Evolutionary conservation across 169 alveolate genomes (phyloP), one percentile per base, ranked within the genome.

Genomic region (Miamiensis avidus): DNA sequence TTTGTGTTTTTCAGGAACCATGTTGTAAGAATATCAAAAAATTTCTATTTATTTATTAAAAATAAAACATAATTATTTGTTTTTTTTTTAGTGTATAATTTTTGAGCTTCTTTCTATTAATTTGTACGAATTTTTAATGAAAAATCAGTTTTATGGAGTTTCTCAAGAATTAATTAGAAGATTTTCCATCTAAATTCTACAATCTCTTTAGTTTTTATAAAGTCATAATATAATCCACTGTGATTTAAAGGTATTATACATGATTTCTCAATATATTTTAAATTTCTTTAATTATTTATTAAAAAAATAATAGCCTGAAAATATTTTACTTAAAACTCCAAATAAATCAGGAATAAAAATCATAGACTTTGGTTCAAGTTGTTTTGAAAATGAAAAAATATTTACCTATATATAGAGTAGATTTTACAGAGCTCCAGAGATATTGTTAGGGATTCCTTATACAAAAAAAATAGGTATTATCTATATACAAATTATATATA

Each of bases 321-420:
- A 96, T 90, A 94, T 96, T 30, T 83, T 96, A 31, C 65, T 94
- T 29, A 94, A 90, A 34, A 78, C 87, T 28, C 89, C 93, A n/a
- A 93, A 91, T 69, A 91, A 92, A 83, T 87, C 94, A 49, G 95
- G 96, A 33, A 85, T 96, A 1, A 93, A 96, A 88, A 84, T 96
- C 75, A 94, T 94, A 34, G 98, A 96, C 82, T 96, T 94, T 87
- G 98, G 98, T 26, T 88, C 95, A 75, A 86, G 94, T 78, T 96
- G 98, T 81, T 94, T 91, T 82, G 91, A 89, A 77, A 91, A 94
- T 77, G 93, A 94, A 86, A 93, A 91, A 77, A 90, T 93, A n/a
- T 96, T 90, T 85, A 90, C 97, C 0, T 96, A 96, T 85, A 96
- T 96, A 32, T 90, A 96, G 87, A 78, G 93, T 25, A 86, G 97